A percentile compares a stretch with the other conserved stretches of the same genome.
Evolutionary conservation across 2,329 filamentous ascomycete genomes (phyloP).

Genomic region (Waltergamsia citrina): DNA sequence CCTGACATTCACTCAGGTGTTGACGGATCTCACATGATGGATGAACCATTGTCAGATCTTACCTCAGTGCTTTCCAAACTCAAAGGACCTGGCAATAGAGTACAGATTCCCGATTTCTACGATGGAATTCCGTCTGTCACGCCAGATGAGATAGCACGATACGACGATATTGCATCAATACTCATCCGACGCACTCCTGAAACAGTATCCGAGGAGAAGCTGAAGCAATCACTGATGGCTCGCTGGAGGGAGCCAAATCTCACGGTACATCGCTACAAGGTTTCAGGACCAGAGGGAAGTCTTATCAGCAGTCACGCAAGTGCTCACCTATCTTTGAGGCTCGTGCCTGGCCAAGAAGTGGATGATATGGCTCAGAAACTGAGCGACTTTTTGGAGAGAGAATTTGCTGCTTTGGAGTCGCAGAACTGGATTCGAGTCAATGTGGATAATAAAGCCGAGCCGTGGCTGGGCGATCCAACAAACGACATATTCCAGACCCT

Average conservation of each 20-base stretch:
- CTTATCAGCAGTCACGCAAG: constrained; percentile 86
- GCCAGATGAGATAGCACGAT: constrained; percentile 66
- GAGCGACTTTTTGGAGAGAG: constrained; percentile 53
- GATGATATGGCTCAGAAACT: constrained; percentile 64
- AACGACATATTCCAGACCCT: constrained; percentile 88
- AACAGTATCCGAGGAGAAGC: constrained; percentile 48
- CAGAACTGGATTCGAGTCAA: constrained; percentile 73
- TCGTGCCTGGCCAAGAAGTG: constrained; percentile 89
- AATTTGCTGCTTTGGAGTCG: constrained; percentile 68
- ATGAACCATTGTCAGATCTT: constrained; percentile 87
- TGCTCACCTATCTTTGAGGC: constrained; percentile 78
- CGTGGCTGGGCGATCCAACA: constrained; percentile 87
- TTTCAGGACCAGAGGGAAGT: constrained; percentile 83
- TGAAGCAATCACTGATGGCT: constrained; percentile 81
- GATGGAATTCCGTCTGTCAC: constrained; percentile 71
- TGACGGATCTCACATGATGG: constrained; percentile 83
- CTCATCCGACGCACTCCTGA: constrained; percentile 63
- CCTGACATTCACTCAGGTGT: constrained; percentile 93
- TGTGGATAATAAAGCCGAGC: constrained; percentile 89
- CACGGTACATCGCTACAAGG: constrained; percentile 87
- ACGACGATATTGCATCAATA: constrained; percentile 73
- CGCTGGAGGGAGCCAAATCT: constrained; percentile 92
- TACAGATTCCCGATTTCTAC: constrained; percentile 84
- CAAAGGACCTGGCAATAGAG: constrained; percentile 69
- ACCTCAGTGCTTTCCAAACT: constrained; percentile 74